Evolutionary conservation across 2,329 filamentous ascomycete genomes (phyloP), one percentile per base, ranked within the genome.

Genomic region (Hypoxylon sp.): DNA sequence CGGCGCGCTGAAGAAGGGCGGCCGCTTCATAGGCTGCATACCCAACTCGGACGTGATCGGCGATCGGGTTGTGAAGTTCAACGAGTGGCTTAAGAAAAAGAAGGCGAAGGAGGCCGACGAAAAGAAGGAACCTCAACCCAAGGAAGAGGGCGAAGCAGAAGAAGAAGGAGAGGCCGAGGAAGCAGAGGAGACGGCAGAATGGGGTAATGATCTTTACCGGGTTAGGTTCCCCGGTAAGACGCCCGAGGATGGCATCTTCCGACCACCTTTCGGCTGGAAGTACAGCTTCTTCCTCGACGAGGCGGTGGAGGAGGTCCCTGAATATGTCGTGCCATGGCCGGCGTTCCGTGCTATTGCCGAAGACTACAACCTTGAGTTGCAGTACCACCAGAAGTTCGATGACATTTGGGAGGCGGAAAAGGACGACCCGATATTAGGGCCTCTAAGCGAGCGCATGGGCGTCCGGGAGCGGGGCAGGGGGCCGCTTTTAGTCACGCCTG

Each of bases 291-390:
- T 94, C 80, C 89, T 99, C 63, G 91, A 96, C 75, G 96, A 99
- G 81, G 96, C 96, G 0, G 96, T 99, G 19, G 95, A 98, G 79
- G 93, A 94, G 77, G 93, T 97, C 6, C 95, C 96, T 2, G 96
- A 99, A 82, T 99, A 97, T 78, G 95, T 99, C 1, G 96, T 99
- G 1, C 96, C 96, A 0, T 99, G 96, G 95, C 94, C 97, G 79
- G 94, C 94, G 0, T 98, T 99, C 83, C 93, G 96, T 81, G 94
- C 94, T 26, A 84, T 98, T 75, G 96, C 96, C 17, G 94, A 98
- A 78, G 94, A 98, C 78, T 99, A 95, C 85, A 98, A 98, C 75
- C 88, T 99, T 5, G 96, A 99, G 80, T 82, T 98, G 74, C 92
- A 97, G 81, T 99, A 98, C 77, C 92, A 97, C 76, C 95, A 95